These are phyloP conservation scores for Akanthomyces muscarius DNA, from an alignment of 2,329 filamentous ascomycete species.

Conservation along the genomic window DNA sequence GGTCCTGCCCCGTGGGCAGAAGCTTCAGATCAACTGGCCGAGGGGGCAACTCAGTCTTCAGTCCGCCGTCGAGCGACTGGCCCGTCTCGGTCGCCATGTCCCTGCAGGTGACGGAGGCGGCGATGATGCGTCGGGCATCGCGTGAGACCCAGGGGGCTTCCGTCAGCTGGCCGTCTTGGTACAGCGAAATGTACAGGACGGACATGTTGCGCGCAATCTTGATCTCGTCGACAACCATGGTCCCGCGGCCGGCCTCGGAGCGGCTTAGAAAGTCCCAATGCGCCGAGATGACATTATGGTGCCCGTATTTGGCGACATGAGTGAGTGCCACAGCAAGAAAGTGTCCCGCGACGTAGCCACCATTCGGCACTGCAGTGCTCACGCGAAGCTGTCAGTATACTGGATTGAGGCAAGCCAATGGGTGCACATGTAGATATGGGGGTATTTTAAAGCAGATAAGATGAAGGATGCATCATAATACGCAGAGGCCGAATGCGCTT, in stretches of 20 bases:
- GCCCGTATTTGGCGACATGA: slow-evolving; percentile 32
- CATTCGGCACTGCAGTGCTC: slow-evolving; percentile 37
- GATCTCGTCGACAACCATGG: slow-evolving; percentile 37
- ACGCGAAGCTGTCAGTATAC: not conserved
- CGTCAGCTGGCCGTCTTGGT: slow-evolving; percentile 34
- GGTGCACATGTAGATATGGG: not conserved
- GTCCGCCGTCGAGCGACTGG: slow-evolving; percentile 28
- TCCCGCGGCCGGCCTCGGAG: slow-evolving; percentile 34
- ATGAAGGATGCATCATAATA: not conserved
- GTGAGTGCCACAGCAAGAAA: slow-evolving; percentile 34
- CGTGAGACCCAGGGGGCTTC: slow-evolving; percentile 34
- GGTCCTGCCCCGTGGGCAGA: slow-evolving; percentile 25
- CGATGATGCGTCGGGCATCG: slow-evolving; percentile 29
- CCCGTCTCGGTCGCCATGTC: slow-evolving; percentile 31
- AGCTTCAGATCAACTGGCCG: slow-evolving; percentile 27
- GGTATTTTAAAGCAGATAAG: not conserved
- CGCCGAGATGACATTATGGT: slow-evolving; percentile 36
- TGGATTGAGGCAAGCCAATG: too few species aligned
- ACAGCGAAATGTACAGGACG: slow-evolving; percentile 40
- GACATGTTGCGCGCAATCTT: slow-evolving; percentile 40
- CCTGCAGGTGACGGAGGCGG: slow-evolving; percentile 39
- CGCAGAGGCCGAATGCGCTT: not conserved
- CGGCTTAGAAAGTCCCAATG: slow-evolving; percentile 41
- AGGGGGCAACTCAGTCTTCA: slow-evolving; percentile 20
- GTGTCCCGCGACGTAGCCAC: slow-evolving; percentile 42